Base-by-base conservation (phyloP, 352 stramenopile genomes). In the Lagenidium sp. region DNA sequence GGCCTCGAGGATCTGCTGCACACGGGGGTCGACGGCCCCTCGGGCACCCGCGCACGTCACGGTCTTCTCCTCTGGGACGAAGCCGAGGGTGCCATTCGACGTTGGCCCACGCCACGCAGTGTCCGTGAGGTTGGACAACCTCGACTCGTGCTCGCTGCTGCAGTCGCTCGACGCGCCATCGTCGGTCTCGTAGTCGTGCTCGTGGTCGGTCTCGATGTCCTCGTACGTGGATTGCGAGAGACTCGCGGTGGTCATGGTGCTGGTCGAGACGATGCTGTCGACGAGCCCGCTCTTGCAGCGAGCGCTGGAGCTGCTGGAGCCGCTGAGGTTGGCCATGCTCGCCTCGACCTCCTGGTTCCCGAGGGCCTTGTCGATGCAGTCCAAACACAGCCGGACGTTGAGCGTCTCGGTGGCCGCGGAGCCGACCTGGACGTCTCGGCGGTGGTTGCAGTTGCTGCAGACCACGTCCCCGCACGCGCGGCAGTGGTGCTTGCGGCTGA, bases 401-500 rank as follows among this genome's bases (percentile, higher is more conserved):
- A 71, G 48, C 47, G 67, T 59, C 20, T 73, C 32, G 0, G 47
- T 55, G 5, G 4, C 1, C n/a, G 15, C n/a, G 22, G 50, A 26
- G 1, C 53, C 59, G 6, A 72, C 59, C 16, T 62, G 57, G 5
- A 92, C 76, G 18, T 64, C 61, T 28, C 76, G 66, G 30, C 76
- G 66, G 6, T 63, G 55, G 32, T 83, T 86, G 60, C 82, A 94
- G 12, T 55, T 64, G 41, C 63, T 76, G 48, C 82, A 94, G 13
- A 92, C 68, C 19, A 94, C 61, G 22, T 90, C 78, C 10, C 79
- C 81, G 26, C 82, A 94, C 1, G 58, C 74, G 25, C 78, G 79
- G 39, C 82, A 94, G 49, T 94, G 77, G 37, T 86, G 75, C 48
- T 85, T 82, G 26, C 84, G 58, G 21, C 64, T 67, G 35, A 94